Evolutionary conservation across 164 flowering plant species (phyloP).

Genomic region (Chimonanthus praecox): DNA sequence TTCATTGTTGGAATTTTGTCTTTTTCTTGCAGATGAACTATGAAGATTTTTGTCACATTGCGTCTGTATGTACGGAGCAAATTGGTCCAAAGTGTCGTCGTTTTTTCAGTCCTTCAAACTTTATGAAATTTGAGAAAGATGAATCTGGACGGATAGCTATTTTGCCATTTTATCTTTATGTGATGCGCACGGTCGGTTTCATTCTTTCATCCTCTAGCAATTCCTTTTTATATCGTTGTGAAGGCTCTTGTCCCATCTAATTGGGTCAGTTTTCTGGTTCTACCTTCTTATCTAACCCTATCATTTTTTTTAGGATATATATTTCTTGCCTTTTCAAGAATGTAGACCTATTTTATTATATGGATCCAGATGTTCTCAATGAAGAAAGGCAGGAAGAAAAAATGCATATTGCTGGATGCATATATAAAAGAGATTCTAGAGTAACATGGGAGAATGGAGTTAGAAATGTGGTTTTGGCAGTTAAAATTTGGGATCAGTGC

Average conservation of each 20-base stretch:
- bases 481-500: too few relatives aligned
- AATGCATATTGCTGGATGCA: too few relatives aligned
- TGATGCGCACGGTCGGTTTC: slow-evolving; percentile 89
- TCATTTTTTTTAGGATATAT: not conserved
- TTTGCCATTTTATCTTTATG: slow-evolving; percentile 91
- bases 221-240: not conserved
- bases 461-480: too few relatives aligned
- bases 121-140: slow-evolving; percentile 99
- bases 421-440: too few relatives aligned
- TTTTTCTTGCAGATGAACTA: slow-evolving; percentile 77
- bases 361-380: too few relatives aligned
- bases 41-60: slow-evolving; percentile 99
- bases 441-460: too few relatives aligned
- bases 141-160: slow-evolving; percentile 95
- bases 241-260: not conserved
- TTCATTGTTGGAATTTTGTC: not conserved
- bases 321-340: too few relatives aligned
- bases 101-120: slow-evolving; percentile 96
- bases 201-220: not conserved
- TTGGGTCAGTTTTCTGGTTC: not conserved
- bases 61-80: slow-evolving; percentile 95
- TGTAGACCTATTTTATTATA: too few relatives aligned
- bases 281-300: not conserved
- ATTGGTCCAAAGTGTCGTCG: slow-evolving; percentile 95
- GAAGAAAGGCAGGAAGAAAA: too few relatives aligned